A percentile compares a stretch with the other conserved stretches of the same genome.
Evolutionary conservation across 257 asterid species (phyloP).

Genomic region (Craterostigma plantagineum): DNA sequence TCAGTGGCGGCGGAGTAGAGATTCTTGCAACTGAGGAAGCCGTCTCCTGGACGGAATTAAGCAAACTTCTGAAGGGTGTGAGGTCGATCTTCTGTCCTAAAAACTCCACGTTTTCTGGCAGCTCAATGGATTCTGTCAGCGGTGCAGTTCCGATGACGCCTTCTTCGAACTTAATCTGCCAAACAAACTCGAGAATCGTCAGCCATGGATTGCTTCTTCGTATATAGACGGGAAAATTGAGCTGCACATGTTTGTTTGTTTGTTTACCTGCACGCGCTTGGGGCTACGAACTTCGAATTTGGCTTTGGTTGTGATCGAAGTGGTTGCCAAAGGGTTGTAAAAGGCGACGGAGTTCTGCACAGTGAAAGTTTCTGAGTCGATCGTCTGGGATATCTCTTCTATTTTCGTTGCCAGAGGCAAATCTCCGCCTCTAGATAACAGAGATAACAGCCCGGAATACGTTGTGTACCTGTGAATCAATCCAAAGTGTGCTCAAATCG

Average conservation of each 20-base stretch:
- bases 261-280: constrained; percentile 70
- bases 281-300: constrained; percentile 94
- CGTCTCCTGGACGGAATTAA: constrained; percentile 63
- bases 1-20: constrained; percentile 64
- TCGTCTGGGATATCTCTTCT: constrained; percentile 90
- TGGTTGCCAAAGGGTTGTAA: constrained; percentile 64
- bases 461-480: constrained; percentile 46
- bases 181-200: neutral
- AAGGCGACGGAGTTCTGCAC: constrained; percentile 69
- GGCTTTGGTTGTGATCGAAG: constrained; percentile 62
- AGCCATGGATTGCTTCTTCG: no score
- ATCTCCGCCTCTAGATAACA: constrained; percentile 50
- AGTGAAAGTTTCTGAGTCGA: constrained; percentile 43
- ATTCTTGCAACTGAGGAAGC: constrained; percentile 75
- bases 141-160: constrained; percentile 88
- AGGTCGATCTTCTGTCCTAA: constrained; percentile 79
- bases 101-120: constrained; percentile 64
- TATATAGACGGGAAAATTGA: no score
- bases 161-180: constrained; percentile 66
- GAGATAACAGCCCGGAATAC: constrained; percentile 53
- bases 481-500: no score
- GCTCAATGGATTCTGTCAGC: constrained; percentile 63
- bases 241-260: no score
- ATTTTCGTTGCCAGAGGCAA: constrained; percentile 56
- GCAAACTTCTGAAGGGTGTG: constrained; percentile 61